Percentiles rank a stretch among this genome's conserved stretches.
These are phyloP conservation scores for Oryza meyeriana DNA, from an alignment of 176 grass and related monocot species.

Conservation along the genomic window DNA sequence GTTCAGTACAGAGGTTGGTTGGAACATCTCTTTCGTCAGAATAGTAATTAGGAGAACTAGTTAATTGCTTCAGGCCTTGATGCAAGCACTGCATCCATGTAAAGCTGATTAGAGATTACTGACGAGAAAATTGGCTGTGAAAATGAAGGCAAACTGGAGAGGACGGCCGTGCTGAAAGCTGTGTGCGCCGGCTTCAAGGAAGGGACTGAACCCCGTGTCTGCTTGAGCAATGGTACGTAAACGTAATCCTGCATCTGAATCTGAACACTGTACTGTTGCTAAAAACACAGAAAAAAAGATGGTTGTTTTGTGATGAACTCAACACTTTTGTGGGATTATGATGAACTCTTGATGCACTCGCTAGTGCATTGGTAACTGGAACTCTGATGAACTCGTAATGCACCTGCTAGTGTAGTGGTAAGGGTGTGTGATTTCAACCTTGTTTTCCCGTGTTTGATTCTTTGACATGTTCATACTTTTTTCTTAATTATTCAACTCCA, in stretches of 20 bases:
- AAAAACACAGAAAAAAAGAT: neutral
- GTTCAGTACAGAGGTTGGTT: constrained; percentile 92
- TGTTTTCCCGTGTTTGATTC: too few species aligned
- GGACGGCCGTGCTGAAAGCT: constrained; percentile 85
- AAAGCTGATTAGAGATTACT: neutral
- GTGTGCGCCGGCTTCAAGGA: constrained; percentile 94
- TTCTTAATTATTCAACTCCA: too few species aligned
- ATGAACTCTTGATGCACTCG: too few species aligned
- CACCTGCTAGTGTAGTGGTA: too few species aligned
- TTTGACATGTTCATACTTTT: too few species aligned
- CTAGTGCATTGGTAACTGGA: too few species aligned
- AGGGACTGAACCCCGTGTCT: constrained; percentile 80
- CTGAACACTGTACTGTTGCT: neutral
- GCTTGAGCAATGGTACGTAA: constrained; percentile 60
- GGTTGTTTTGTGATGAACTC: neutral
- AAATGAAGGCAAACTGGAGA: constrained; percentile 77
- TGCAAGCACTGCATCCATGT: neutral
- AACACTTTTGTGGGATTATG: too few species aligned
- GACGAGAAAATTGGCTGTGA: neutral
- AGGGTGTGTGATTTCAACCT: too few species aligned
- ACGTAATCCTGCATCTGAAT: neutral
- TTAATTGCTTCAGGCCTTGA: neutral
- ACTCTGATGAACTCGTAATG: too few species aligned
- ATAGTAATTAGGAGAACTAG: neutral
- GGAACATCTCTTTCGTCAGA: neutral